A percentile compares a stretch with the other conserved stretches of the same genome.
phyloP scores from a whole-genome alignment of 345 rosid species.

The Garcia nutans region DNA sequence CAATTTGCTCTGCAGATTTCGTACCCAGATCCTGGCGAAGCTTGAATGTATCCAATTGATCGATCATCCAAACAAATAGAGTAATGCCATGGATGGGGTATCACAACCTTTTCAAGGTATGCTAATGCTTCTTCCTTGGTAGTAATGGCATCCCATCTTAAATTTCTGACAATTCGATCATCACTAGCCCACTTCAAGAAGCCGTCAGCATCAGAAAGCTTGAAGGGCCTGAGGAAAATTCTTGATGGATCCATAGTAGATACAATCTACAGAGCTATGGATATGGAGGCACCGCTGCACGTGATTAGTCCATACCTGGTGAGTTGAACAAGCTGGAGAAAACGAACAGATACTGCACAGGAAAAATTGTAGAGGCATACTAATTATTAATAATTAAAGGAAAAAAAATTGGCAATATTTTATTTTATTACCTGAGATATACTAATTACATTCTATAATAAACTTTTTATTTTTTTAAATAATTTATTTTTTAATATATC shows the following conservation, averaged over 20 bases:
- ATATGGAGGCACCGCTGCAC: no score
- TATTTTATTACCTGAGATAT: no score
- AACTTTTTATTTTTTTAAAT: no score
- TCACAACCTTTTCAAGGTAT: constrained; percentile 25
- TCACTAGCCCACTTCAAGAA: constrained; percentile 45
- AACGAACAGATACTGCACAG: no score
- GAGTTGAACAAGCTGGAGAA: no score
- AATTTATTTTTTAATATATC: no score
- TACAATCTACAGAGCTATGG: no score
- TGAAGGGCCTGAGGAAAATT: constrained; percentile 44
- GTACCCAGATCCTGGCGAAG: constrained; percentile 30
- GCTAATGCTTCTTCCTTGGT: constrained; percentile 39
- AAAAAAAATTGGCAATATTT: no score
- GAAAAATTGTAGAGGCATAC: no score
- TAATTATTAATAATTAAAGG: no score
- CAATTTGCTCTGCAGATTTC: constrained; percentile 37
- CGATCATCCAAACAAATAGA: constrained; percentile 44
- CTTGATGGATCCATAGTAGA: constrained; percentile 28
- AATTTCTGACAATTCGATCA: constrained; percentile 39
- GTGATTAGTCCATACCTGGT: no score
- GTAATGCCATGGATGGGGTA: constrained; percentile 44
- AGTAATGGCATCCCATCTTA: constrained; percentile 37
- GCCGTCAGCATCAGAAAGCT: constrained; percentile 43
- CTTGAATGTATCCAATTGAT: constrained; percentile 41
- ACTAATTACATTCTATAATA: no score